Conservation (phyloP, 1,284 basidiomycete genomes). For the Tremellales sp. region DNA sequence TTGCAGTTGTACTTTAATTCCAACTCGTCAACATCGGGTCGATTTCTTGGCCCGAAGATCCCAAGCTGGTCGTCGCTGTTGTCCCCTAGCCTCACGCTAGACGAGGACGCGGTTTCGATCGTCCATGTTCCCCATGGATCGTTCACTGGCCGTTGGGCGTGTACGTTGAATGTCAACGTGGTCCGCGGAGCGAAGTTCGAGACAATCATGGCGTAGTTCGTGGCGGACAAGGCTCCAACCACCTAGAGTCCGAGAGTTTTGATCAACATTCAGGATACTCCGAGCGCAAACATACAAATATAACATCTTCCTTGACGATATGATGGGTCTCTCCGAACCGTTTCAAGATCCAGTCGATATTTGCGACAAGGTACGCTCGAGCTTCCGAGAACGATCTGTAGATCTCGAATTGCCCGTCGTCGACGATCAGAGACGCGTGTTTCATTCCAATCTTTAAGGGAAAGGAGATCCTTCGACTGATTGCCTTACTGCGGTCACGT, state of each 20-base stretch:
- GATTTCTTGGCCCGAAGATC: neutral
- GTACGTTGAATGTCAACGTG: constrained; percentile 58
- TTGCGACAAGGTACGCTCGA: constrained; percentile 66
- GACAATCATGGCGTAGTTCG: constrained; percentile 53
- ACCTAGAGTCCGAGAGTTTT: constrained; percentile 50
- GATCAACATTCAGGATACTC: neutral
- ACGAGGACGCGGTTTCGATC: constrained; percentile 51
- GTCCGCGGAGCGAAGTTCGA: constrained; percentile 22
- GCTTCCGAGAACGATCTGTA: constrained; percentile 60
- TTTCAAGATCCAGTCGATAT: constrained; percentile 61
- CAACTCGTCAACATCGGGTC: constrained; percentile 13
- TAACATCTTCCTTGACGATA: constrained; percentile 65
- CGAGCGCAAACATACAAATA: constrained; percentile 54
- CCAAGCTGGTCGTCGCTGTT: neutral
- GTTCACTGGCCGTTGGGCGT: constrained; percentile 53
- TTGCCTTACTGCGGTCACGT: constrained; percentile 47
- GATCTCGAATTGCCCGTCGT: constrained; percentile 64
- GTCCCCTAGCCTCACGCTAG: neutral
- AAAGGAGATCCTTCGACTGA: constrained; percentile 58
- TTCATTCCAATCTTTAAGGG: constrained; percentile 62
- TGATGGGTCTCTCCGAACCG: constrained; percentile 56
- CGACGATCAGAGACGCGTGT: constrained; percentile 62
- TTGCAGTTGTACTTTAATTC: constrained; percentile 26
- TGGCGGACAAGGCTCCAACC: constrained; percentile 63
- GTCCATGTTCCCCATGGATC: constrained; percentile 67